Evolutionary conservation across 495 filamentous ascomycete species (phyloP).

Genomic region (Podospora sp.): DNA sequence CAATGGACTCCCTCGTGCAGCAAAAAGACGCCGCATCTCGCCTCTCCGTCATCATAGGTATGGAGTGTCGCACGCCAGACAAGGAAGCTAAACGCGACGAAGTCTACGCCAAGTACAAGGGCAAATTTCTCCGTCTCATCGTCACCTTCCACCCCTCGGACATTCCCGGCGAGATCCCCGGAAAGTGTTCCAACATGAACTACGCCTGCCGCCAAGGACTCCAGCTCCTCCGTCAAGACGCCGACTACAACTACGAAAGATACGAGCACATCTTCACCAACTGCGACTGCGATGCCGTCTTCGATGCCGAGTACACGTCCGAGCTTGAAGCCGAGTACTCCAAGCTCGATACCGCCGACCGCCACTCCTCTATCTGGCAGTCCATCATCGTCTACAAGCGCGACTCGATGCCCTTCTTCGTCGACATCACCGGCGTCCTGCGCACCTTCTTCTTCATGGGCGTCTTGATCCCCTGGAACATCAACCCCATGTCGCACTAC

Average conservation of each 20-base stretch:
- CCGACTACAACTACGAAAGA: conserved; percentile 18
- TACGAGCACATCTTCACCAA: conserved; percentile 23
- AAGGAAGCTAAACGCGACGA: conserved; percentile 17
- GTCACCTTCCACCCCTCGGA: conserved; percentile 18
- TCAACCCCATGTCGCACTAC: conserved; percentile 20
- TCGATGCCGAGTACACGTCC: conserved; percentile 14
- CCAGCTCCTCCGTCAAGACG: conserved; percentile 8
- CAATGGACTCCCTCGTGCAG: conserved; percentile 16
- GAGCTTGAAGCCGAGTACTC: conserved; percentile 17
- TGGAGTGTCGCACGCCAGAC: conserved; percentile 17
- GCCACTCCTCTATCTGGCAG: conserved; percentile 20
- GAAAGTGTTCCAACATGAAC: conserved; percentile 23
- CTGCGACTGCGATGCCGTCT: conserved; percentile 22
- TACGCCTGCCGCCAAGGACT: conserved; percentile 17
- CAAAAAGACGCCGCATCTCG: conserved; percentile 19
- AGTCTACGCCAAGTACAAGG: conserved; percentile 14
- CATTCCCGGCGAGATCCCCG: conserved; percentile 14
- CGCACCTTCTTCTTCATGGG: conserved; percentile 23
- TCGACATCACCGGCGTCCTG: conserved; percentile 19
- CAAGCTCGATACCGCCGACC: conserved; percentile 7
- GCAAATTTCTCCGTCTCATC: conserved; percentile 19
- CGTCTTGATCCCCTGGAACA: conserved; percentile 17
- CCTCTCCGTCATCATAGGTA: conserved; percentile 19
- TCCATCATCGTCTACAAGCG: conserved; percentile 20
- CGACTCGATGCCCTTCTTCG: conserved; percentile 17